These are phyloP conservation scores for Alternaria brassicae DNA, from an alignment of 2,329 filamentous ascomycete species.

Conservation along the genomic window DNA sequence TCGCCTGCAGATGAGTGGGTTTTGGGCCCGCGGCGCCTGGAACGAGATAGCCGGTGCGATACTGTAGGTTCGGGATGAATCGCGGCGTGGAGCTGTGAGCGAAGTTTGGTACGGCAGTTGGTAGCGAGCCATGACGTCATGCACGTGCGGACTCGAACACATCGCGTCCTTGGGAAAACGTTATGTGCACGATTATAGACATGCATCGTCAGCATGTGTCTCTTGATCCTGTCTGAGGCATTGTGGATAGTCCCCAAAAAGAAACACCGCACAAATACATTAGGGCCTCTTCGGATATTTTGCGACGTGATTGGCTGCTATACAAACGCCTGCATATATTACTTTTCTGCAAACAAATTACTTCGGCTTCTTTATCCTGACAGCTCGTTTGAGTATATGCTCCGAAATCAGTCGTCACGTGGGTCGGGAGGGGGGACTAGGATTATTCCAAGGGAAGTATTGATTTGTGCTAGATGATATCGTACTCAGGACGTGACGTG, in stretches of 20 bases:
- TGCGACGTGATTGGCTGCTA: background rate
- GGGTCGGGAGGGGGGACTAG: background rate
- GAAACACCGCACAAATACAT: background rate
- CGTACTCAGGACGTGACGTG: background rate
- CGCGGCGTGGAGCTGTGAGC: constrained; percentile 2
- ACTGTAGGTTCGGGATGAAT: background rate
- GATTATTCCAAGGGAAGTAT: background rate
- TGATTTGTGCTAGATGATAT: background rate
- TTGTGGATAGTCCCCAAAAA: background rate
- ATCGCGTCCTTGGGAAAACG: background rate
- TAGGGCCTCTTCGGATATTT: background rate
- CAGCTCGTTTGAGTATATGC: background rate
- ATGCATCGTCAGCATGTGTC: background rate
- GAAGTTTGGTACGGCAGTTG: background rate
- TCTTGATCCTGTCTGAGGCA: background rate
- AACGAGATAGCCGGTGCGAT: constrained; percentile 1
- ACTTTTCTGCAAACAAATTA: constrained; percentile 1
- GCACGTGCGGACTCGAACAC: background rate
- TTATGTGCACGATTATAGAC: background rate
- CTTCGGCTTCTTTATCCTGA: background rate
- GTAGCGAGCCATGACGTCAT: constrained; percentile 13
- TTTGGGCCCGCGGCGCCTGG: background rate
- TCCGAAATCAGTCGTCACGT: background rate
- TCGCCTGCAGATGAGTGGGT: background rate
- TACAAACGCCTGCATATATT: background rate